phyloP scores from a whole-genome alignment of 78 protist species.

The Paulinella micropora region DNA sequence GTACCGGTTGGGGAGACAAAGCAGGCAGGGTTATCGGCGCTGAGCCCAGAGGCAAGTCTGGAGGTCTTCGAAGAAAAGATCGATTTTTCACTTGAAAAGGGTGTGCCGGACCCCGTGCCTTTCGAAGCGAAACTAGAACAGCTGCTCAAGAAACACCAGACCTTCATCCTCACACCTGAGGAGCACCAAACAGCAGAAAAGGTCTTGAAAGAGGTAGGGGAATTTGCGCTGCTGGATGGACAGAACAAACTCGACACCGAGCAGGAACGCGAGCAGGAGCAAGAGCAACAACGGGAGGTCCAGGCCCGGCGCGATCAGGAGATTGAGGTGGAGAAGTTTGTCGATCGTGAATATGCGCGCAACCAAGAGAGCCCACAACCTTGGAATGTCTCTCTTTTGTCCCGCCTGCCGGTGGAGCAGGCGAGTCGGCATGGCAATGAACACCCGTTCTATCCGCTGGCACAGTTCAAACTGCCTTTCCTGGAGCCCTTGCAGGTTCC shows the following conservation, averaged over 20 bases:
- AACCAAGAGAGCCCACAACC: neutral
- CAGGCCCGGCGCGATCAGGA: too few relatives aligned
- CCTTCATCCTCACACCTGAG: neutral
- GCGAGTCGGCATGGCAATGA: neutral
- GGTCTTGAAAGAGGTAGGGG: neutral
- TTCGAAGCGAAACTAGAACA: neutral
- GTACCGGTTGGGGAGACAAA: too few relatives aligned
- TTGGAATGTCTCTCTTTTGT: neutral
- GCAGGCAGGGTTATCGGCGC: too few relatives aligned
- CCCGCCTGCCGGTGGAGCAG: neutral
- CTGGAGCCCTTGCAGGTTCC: constrained; percentile 23
- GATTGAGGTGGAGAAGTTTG: constrained; percentile 25
- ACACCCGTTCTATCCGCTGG: constrained; percentile 10
- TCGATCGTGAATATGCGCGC: constrained; percentile 13
- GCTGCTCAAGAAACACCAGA: neutral
- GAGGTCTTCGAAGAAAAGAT: neutral
- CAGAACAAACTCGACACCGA: neutral
- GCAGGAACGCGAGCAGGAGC: constrained; percentile 18
- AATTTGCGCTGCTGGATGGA: neutral
- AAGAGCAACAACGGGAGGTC: constrained; percentile 35
- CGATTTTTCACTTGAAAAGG: constrained; percentile 3
- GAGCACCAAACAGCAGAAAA: neutral
- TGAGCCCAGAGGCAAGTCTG: too few relatives aligned
- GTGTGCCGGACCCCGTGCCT: neutral
- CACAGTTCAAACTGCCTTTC: neutral